Percentiles rank a stretch among this genome's conserved stretches.
Evolutionary conservation across 2,329 filamentous ascomycete genomes (phyloP).

Genomic region (Cryphonectria radicalis): DNA sequence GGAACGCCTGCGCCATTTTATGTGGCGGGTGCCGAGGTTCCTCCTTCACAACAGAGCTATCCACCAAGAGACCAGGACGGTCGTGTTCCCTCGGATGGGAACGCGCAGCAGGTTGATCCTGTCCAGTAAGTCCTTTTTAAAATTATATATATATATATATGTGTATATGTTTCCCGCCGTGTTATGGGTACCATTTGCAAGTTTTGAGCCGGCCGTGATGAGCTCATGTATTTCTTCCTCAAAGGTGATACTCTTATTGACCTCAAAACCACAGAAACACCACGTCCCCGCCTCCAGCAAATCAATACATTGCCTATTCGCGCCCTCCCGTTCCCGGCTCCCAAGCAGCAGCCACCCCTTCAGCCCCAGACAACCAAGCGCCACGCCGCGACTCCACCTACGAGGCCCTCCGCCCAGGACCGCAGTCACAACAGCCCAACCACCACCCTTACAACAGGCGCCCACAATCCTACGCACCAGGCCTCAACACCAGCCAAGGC

Average conservation of each 20-base stretch:
- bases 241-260: background rate
- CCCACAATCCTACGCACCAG: constrained; percentile 43
- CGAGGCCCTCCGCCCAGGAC: constrained; percentile 51
- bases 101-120: constrained; percentile 43
- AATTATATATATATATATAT: too few species aligned
- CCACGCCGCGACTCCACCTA: constrained; percentile 64
- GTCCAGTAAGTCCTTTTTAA: constrained; percentile 23
- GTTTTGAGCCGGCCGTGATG: background rate
- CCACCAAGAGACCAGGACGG: constrained; percentile 58
- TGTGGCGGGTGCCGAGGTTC: constrained; percentile 61
- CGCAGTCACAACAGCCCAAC: constrained; percentile 34
- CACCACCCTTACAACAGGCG: constrained; percentile 56
- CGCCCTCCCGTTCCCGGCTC: constrained; percentile 24
- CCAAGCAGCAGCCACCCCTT: constrained; percentile 41
- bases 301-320: constrained; percentile 27
- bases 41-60: constrained; percentile 49
- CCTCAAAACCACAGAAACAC: constrained; percentile 19
- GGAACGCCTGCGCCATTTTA: constrained; percentile 67
- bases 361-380: constrained; percentile 46
- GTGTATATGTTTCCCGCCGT: background rate
- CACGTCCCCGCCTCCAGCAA: constrained; percentile 27
- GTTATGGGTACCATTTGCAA: background rate
- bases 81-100: constrained; percentile 50
- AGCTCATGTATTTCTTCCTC: constrained; percentile 2
- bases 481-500: constrained; percentile 49